These are phyloP conservation scores for Vanrija humicola DNA, from an alignment of 1,284 basidiomycete genomes.

Conservation along the genomic window DNA sequence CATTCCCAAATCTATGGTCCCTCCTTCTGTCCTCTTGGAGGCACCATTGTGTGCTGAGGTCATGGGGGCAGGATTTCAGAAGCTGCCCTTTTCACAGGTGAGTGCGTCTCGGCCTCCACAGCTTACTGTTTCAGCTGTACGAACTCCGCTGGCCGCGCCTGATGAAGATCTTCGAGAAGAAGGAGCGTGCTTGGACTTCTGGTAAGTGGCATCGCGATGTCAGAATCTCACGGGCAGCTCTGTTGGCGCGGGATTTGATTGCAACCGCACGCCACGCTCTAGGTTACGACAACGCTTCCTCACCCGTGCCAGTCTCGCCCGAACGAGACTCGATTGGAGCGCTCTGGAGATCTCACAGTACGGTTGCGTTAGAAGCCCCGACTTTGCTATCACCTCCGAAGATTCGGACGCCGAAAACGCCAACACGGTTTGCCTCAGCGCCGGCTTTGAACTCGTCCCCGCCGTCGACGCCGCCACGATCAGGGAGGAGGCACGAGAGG, in stretches of 20 bases:
- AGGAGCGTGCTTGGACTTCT: slow-evolving; percentile 62
- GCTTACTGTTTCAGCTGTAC: slow-evolving; percentile 57
- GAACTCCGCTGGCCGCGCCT: slow-evolving; percentile 77
- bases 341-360: slow-evolving; percentile 29
- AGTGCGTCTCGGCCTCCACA: slow-evolving; percentile 15
- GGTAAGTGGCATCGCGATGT: slow-evolving; percentile 33
- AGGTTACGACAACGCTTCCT: slow-evolving; percentile 20
- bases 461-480: background rate
- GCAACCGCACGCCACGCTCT: slow-evolving; percentile 26
- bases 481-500: too few species aligned
- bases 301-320: slow-evolving; percentile 11
- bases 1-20: slow-evolving; percentile 53
- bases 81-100: slow-evolving; percentile 58
- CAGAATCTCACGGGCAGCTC: slow-evolving; percentile 13
- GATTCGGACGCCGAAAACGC: background rate
- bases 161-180: slow-evolving; percentile 59
- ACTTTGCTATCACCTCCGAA: background rate
- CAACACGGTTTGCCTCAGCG: background rate
- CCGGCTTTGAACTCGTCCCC: background rate
- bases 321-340: slow-evolving; percentile 29
- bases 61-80: slow-evolving; percentile 75
- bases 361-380: background rate
- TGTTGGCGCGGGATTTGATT: slow-evolving; percentile 18
- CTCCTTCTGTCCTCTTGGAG: slow-evolving; percentile 60
- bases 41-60: slow-evolving; percentile 67